phyloP scores from a whole-genome alignment of 1,284 basidiomycete genomes.

The Irpex sp. region DNA sequence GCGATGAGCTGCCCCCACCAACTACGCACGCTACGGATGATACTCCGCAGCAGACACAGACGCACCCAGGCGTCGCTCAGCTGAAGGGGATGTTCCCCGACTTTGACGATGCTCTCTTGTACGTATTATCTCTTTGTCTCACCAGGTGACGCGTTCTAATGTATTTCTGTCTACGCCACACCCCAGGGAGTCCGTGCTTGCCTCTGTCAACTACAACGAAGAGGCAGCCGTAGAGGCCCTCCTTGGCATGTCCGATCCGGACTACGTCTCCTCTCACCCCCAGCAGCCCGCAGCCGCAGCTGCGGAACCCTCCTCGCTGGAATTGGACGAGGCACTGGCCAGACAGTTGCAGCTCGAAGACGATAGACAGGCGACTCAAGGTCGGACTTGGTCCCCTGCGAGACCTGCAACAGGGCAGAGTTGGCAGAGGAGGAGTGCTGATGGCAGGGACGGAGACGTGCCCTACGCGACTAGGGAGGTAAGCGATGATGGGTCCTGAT shows the following conservation, averaged over 20 bases:
- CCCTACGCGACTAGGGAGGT: neutral
- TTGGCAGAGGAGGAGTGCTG: slow-evolving; percentile 9
- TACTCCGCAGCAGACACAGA: neutral
- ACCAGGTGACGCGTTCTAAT: neutral
- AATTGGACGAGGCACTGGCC: slow-evolving; percentile 74
- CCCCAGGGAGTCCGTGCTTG: slow-evolving; percentile 58
- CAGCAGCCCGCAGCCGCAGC: neutral
- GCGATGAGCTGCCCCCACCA: neutral
- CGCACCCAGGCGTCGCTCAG: slow-evolving; percentile 32
- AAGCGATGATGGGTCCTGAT: neutral
- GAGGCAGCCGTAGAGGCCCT: slow-evolving; percentile 70
- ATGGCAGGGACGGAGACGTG: neutral
- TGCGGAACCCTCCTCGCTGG: slow-evolving; percentile 21
- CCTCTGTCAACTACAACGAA: slow-evolving; percentile 61
- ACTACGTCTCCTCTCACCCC: slow-evolving; percentile 43
- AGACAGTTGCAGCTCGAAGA: slow-evolving; percentile 68
- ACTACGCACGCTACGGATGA: neutral
- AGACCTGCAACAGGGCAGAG: slow-evolving; percentile 1
- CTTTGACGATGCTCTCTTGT: slow-evolving; percentile 70
- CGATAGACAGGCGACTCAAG: slow-evolving; percentile 18
- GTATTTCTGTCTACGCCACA: neutral
- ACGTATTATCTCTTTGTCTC: slow-evolving; percentile 23
- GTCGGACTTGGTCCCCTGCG: neutral
- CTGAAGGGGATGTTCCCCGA: slow-evolving; percentile 77
- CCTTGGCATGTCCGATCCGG: slow-evolving; percentile 79